Conservation (phyloP, 441 rosid genomes). For the Bocquillonia castaneifolia region DNA sequence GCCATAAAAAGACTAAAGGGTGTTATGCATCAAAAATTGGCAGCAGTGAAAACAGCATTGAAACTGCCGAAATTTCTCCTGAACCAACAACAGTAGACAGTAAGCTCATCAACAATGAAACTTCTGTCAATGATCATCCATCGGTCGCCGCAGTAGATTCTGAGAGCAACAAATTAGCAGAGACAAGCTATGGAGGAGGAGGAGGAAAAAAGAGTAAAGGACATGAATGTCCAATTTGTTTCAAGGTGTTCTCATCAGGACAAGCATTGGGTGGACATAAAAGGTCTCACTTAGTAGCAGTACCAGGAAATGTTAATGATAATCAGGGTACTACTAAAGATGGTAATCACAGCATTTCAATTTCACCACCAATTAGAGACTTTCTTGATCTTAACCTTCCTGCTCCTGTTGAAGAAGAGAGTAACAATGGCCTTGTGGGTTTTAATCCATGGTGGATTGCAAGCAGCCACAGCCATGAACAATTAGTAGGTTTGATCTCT, state of each 20-base stretch:
- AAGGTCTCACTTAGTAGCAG: slow-evolving; percentile 45
- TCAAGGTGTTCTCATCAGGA: slow-evolving; percentile 51
- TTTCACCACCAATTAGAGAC: slow-evolving; percentile 35
- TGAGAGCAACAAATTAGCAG: slow-evolving; percentile 21
- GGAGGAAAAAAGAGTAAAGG: slow-evolving; percentile 31
- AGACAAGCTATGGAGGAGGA: slow-evolving; percentile 17
- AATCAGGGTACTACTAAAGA: no score
- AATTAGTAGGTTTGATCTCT: slow-evolving; percentile 40
- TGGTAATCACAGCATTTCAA: slow-evolving; percentile 14
- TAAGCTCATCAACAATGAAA: slow-evolving; percentile 15
- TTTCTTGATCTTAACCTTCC: slow-evolving; percentile 59
- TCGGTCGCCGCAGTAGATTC: slow-evolving; percentile 1
- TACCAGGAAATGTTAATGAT: slow-evolving; percentile 8
- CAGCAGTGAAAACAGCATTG: slow-evolving; percentile 28
- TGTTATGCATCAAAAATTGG: slow-evolving; percentile 34
- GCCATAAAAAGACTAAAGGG: slow-evolving; percentile 51
- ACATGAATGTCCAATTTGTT: slow-evolving; percentile 52
- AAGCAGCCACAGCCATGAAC: slow-evolving; percentile 41
- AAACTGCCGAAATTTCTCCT: slow-evolving; percentile 27
- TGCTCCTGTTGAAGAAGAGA: slow-evolving; percentile 49
- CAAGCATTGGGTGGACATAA: slow-evolving; percentile 71
- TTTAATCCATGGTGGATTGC: slow-evolving; percentile 51
- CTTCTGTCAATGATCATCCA: slow-evolving; percentile 14
- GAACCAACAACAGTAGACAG: slow-evolving; percentile 23
- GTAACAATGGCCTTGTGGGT: slow-evolving; percentile 30